Conservation (phyloP, 805 yeast species). For the Saccharomyces jurei region DNA sequence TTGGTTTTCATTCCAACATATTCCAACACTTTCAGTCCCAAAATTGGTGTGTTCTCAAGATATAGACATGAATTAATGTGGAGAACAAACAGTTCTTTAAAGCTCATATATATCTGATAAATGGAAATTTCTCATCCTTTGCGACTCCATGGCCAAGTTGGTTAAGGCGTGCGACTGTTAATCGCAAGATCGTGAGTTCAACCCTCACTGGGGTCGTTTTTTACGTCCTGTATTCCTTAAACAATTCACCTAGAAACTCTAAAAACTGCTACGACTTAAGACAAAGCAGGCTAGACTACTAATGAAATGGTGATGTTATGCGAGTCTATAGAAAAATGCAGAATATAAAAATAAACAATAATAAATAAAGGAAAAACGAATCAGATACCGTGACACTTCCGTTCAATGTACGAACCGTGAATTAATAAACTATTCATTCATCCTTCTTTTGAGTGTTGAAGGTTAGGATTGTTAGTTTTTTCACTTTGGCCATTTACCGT, state of each 20-base stretch:
- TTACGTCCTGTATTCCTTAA: slow-evolving; percentile 8
- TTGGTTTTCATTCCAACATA: no score
- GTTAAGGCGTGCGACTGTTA: slow-evolving; percentile 52
- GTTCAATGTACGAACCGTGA: neutral
- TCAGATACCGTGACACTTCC: neutral
- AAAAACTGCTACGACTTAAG: no score
- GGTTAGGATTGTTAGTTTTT: neutral
- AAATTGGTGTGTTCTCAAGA: no score
- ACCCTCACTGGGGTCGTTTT: slow-evolving; percentile 45
- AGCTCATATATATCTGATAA: no score
- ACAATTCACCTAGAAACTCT: no score
- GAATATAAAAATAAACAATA: neutral
- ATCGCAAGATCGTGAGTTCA: slow-evolving; percentile 53
- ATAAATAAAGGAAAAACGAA: neutral
- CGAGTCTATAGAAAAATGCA: neutral
- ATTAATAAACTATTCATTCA: neutral
- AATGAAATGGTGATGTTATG: neutral
- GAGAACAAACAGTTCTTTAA: no score
- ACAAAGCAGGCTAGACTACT: no score
- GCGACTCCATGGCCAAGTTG: slow-evolving; percentile 28
- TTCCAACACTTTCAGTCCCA: no score
- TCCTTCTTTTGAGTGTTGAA: neutral
- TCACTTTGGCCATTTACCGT: neutral
- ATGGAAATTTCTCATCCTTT: no score
- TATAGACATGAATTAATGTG: no score